Evolutionary conservation across 352 stramenopile species (phyloP).

Genomic region (Phytophthora foliorum): DNA sequence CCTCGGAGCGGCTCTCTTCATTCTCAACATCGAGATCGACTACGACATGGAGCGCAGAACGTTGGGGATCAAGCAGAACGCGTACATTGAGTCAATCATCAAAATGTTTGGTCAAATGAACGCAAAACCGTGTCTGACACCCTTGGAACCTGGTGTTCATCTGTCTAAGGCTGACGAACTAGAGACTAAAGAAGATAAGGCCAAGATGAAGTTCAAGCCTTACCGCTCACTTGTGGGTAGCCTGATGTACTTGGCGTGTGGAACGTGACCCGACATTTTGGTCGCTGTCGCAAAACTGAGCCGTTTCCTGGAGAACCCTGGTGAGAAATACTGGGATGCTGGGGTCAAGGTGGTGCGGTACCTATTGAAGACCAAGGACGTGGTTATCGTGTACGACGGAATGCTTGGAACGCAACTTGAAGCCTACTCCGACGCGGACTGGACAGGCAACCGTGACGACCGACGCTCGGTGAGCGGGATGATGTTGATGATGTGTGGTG

Average conservation of each 20-base stretch:
- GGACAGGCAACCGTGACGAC: constrained; percentile 25
- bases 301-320: too few relatives aligned
- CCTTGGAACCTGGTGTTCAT: constrained; percentile 8
- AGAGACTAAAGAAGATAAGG: neutral
- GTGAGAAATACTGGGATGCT: too few relatives aligned
- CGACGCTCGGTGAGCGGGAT: constrained; percentile 28
- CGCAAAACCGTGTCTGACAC: constrained; percentile 19
- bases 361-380: constrained; percentile 26
- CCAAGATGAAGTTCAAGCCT: too few relatives aligned
- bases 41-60: constrained; percentile 13
- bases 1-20: neutral
- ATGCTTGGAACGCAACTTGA: neutral
- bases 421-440: constrained; percentile 33
- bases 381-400: constrained; percentile 19
- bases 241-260: too few relatives aligned
- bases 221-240: too few relatives aligned
- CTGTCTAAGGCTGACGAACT: constrained; percentile 4
- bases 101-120: constrained; percentile 2
- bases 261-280: too few relatives aligned
- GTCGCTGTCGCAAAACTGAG: too few relatives aligned
- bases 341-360: constrained; percentile 25
- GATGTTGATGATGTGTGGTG: constrained; percentile 21
- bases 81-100: constrained; percentile 2
- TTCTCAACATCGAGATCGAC: too few relatives aligned
- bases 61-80: neutral